These are phyloP conservation scores for Fusarium sacchari DNA, from an alignment of 2,329 filamentous ascomycete genomes.

Conservation along the genomic window DNA sequence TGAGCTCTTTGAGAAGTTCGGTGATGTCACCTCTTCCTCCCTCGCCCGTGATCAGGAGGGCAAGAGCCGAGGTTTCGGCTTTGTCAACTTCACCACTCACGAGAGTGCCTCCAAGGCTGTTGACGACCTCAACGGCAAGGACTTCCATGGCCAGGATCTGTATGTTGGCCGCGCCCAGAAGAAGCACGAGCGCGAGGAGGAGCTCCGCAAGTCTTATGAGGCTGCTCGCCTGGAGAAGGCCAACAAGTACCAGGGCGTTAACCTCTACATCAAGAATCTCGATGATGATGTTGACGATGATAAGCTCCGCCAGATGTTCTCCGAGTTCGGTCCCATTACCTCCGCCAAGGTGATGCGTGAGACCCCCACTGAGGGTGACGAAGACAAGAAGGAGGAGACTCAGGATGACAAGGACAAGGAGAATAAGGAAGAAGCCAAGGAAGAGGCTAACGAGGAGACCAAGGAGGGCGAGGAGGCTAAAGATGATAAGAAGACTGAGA, in stretches of 20 bases:
- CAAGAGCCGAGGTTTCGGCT: constrained; percentile 95
- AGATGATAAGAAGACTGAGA: constrained; percentile 68
- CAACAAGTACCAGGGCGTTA: constrained; percentile 99
- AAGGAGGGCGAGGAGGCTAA: constrained; percentile 60
- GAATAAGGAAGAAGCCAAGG: constrained; percentile 57
- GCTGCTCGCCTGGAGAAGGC: constrained; percentile 97
- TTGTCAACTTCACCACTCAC: constrained; percentile 95
- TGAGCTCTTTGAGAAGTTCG: constrained; percentile 88
- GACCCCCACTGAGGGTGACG: constrained; percentile 64
- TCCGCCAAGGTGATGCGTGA: constrained; percentile 99
- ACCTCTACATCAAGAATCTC: constrained; percentile 99
- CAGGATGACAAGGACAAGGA: constrained; percentile 60
- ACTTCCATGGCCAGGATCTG: constrained; percentile 93
- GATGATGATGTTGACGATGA: constrained; percentile 98
- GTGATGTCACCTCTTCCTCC: constrained; percentile 94
- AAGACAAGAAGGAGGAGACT: constrained; percentile 64
- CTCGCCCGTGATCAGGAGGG: constrained; percentile 89
- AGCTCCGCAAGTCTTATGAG: constrained; percentile 98
- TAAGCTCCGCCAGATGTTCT: constrained; percentile 94
- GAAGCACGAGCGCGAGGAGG: constrained; percentile 99
- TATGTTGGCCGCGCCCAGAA: constrained; percentile 99
- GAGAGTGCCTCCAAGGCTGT: constrained; percentile 87
- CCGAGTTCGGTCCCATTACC: constrained; percentile 92
- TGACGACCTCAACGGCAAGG: constrained; percentile 89
- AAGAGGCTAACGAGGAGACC: constrained; percentile 59